These are phyloP conservation scores for Lepidium didymum DNA, from an alignment of 345 rosid genomes.

Conservation along the genomic window DNA sequence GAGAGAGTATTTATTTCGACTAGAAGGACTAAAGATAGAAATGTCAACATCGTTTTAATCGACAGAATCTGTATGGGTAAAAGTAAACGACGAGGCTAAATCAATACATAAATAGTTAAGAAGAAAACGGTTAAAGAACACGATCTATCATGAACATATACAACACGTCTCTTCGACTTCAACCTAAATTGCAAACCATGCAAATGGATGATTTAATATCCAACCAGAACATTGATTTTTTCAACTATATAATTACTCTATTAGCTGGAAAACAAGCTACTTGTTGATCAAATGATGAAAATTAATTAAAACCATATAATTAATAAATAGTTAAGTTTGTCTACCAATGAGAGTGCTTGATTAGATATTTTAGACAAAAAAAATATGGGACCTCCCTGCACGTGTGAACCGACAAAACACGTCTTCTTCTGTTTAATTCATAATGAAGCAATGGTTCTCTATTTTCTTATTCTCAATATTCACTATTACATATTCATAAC, in stretches of 20 bases:
- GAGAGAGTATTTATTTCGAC: too few species aligned
- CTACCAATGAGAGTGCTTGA: conserved; percentile 3
- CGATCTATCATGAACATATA: conserved; percentile 15
- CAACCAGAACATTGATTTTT: not conserved
- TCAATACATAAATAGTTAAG: not conserved
- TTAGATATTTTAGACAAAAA: conserved; percentile 6
- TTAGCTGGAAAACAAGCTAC: conserved; percentile 10
- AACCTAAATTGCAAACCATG: too few species aligned
- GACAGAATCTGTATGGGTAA: not conserved
- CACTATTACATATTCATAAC: too few species aligned
- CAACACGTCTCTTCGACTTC: conserved; percentile 14
- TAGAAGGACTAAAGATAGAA: too few species aligned
- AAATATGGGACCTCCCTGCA: not conserved
- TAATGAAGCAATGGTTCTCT: not conserved
- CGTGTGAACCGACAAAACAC: not conserved
- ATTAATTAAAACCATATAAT: not conserved
- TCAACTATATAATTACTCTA: conserved; percentile 1
- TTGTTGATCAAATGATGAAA: not conserved
- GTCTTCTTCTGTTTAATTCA: not conserved
- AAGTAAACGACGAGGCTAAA: not conserved
- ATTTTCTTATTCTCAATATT: not conserved
- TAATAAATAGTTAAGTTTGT: not conserved
- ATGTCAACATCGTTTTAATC: too few species aligned
- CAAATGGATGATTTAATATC: conserved; percentile 11
- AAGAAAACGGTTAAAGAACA: conserved; percentile 15